phyloP scores from a whole-genome alignment of 2,329 filamentous ascomycete genomes.

The Nannizzia gypsea region DNA sequence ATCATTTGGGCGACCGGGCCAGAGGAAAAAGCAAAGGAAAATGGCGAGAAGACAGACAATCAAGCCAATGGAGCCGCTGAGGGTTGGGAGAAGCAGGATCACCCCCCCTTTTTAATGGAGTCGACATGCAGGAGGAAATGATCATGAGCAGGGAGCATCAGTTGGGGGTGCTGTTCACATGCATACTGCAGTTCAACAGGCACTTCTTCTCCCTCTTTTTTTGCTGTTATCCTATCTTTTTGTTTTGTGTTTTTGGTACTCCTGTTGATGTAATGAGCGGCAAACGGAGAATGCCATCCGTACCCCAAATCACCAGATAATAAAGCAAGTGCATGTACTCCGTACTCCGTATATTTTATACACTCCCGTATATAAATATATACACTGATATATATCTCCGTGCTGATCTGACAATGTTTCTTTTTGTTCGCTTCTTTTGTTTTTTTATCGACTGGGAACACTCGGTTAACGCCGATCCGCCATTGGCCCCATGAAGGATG shows the following conservation, averaged over 20 bases:
- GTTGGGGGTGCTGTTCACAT: neutral
- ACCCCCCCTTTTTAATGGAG: neutral
- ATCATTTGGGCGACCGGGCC: constrained; percentile 2
- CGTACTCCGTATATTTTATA: too few species aligned
- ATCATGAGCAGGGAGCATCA: neutral
- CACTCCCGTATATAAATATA: neutral
- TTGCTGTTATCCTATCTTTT: neutral
- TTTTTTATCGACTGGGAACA: neutral
- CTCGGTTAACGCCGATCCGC: constrained; percentile 1
- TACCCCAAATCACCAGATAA: neutral
- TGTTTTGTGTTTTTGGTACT: neutral
- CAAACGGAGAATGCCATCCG: neutral
- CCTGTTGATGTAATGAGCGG: neutral
- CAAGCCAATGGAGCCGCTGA: neutral
- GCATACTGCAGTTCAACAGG: neutral
- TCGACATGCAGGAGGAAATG: neutral
- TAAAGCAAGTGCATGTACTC: neutral
- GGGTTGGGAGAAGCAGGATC: neutral
- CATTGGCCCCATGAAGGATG: constrained; percentile 1
- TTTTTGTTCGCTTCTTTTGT: neutral
- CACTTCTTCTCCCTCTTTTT: neutral
- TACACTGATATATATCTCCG: neutral
- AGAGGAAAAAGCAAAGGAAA: constrained; percentile 5
- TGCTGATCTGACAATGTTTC: constrained; percentile 2
- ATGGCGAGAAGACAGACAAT: constrained; percentile 1